Evolutionary conservation across 208 protist genomes (phyloP), one percentile per base, ranked within the genome.

Genomic region (Crithidia sp.): DNA sequence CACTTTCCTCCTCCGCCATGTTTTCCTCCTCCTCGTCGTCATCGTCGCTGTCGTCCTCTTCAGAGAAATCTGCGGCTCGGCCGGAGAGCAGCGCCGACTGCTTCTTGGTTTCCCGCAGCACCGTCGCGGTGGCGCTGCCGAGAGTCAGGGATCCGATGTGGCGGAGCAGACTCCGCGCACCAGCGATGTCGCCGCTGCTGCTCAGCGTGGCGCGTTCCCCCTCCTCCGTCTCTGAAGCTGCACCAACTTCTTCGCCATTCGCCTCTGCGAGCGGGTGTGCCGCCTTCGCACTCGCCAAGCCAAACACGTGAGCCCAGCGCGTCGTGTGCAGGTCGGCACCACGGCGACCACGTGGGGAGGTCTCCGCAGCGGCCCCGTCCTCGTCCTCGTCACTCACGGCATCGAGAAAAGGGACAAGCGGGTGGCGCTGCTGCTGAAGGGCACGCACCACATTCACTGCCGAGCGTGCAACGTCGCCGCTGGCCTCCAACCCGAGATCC

Each of bases 101-200:
- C 77, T 67, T 82, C 49, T 68, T 67, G 2, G 85, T 90, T 43
- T 94, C 89, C 3, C 77, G 67, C 49, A 88, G 60, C 52, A 94
- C 67, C 7, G 57, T 68, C 5, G 74, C 80, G 9, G 82, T 47
- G 2, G 87, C 82, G 0, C 13, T 70, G 0, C 83, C 80, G 14
- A 94, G 52, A 12, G 61, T 66, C 5, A 68, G 19, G 36, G 71
- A 55, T 12, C 84, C 85, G 10, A 91, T 63, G 19, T 71, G 40
- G 49, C 74, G 84, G 19, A 90, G 67, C 17, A 91, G 53, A 64
- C 80, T 40, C 5, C 66, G 71, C 12, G 83, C 87, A 0, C 60
- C 67, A 3, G 64, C 60, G 54, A 86, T 44, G 43, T 67, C 76
- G 16, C 41, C 53, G 28, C 49, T 59, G 14, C 76, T 82, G 28